Evolutionary conservation across 2,329 filamentous ascomycete species (phyloP), one percentile per base, ranked within the genome.

Genomic region (Zalaria sp.): DNA sequence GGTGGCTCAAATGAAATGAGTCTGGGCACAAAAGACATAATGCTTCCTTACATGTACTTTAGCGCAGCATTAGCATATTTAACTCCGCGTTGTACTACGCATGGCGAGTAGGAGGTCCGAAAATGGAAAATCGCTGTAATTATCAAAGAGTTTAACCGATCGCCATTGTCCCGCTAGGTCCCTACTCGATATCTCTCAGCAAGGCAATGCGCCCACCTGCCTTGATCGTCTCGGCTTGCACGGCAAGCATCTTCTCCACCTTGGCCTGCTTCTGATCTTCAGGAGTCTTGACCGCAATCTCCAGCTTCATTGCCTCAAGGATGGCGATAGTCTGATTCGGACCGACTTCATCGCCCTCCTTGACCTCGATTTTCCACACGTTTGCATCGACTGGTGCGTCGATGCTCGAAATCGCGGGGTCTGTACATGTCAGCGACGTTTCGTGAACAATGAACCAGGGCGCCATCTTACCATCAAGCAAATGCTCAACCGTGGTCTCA

Each of bases 221-320:
- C 37, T 53, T 54, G 29, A 63, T 57, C 3, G 58, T 62, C 42
- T 64, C 61, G 4, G 60, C 64, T 0, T 63, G 61, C 46, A 60
- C 56, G 1, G 67, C 62, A 5, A 67, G 49, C 27, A 67, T 28
- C 44, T 62, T 65, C 49, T 66, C 63, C 1, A 66, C 53, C 35
- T 46, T 58, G 3, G 57, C 45, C 5, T 51, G 47, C 10, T 44
- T 47, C 11, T 51, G 39, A 38, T 56, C 54, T 2, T 62, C 57
- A 0, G 62, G 59, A 3, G 54, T 54, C 40, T 62, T 59, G 29
- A 67, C 62, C n/a, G 61, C 59, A 47, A 67, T 67, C 43, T 67
- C 64, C 6, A 67, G 51, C 49, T 67, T 67, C 64, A 66, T 67
- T 1, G 64, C 64, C 46, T 67, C 64, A 3, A 67, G 56, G n/a